phyloP scores from a whole-genome alignment of 73 alveolate genomes.

The Paramecium sonneborni region DNA sequence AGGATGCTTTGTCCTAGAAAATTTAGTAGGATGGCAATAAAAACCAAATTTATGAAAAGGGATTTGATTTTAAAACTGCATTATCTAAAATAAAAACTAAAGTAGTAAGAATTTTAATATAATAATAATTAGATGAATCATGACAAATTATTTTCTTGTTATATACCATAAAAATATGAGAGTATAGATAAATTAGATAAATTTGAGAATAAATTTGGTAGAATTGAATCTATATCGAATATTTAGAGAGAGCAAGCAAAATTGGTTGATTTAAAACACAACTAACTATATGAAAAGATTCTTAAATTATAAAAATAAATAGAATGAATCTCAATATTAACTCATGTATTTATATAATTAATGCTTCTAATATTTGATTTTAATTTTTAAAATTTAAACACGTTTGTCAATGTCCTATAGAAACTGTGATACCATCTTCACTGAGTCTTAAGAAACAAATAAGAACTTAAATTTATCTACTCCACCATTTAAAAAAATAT shows the following conservation, averaged over 20 bases:
- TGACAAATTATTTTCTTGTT: not conserved
- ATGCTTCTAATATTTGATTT: not conserved
- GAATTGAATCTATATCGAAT: not conserved
- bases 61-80: not conserved
- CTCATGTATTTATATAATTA: not conserved
- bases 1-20: not conserved
- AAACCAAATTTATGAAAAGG: not conserved
- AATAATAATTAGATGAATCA: not conserved
- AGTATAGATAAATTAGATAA: not conserved
- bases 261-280: not conserved
- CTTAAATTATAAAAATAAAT: not conserved
- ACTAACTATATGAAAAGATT: not conserved
- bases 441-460: conserved; percentile 7
- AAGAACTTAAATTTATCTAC: not conserved
- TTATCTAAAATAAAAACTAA: not conserved
- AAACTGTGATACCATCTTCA: not conserved
- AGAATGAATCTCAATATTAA: not conserved
- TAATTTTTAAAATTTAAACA: not conserved
- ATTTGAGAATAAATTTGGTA: not conserved
- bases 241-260: not conserved
- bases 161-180: not conserved
- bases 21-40: not conserved
- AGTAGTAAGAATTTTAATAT: not conserved
- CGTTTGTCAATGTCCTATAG: not conserved
- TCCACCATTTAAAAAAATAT: conserved; percentile 24